These are phyloP conservation scores for Solanum hybrid DNA, from an alignment of 305 asterid species.

Conservation along the genomic window DNA sequence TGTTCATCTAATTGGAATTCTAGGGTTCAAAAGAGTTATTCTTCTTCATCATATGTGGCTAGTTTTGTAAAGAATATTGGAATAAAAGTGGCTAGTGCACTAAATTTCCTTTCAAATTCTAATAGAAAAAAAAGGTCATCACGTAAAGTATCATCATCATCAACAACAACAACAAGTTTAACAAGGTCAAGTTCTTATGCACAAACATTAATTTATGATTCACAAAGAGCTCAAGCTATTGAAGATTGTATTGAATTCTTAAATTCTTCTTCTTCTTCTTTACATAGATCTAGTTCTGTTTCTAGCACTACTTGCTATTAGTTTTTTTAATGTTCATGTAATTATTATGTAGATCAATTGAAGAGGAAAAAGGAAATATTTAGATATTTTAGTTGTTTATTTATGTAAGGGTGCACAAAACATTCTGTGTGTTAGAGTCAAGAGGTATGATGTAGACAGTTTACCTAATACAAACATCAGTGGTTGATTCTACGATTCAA, in stretches of 20 bases:
- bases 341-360: neutral
- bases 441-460: neutral
- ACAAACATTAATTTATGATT: constrained; percentile 41
- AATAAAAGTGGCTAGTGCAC: constrained; percentile 20
- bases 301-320: constrained; percentile 41
- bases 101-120: constrained; percentile 13
- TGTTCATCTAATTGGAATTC: neutral
- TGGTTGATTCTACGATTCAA: too few species aligned
- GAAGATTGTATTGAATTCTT: constrained; percentile 92
- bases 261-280: constrained; percentile 58
- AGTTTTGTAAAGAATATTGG: constrained; percentile 25
- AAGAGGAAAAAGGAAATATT: neutral
- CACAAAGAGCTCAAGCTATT: constrained; percentile 83
- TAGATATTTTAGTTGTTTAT: neutral
- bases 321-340: neutral
- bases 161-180: constrained; percentile 42
- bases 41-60: neutral
- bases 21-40: constrained; percentile 5
- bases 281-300: constrained; percentile 66
- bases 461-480: neutral
- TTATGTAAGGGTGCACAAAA: neutral
- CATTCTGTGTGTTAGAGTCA: too few species aligned
- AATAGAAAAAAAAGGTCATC: constrained; percentile 35
- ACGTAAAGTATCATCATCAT: constrained; percentile 50
- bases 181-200: constrained; percentile 70